Evolutionary conservation across 441 rosid species (phyloP).

Genomic region (Arabidopsis hybrid): DNA sequence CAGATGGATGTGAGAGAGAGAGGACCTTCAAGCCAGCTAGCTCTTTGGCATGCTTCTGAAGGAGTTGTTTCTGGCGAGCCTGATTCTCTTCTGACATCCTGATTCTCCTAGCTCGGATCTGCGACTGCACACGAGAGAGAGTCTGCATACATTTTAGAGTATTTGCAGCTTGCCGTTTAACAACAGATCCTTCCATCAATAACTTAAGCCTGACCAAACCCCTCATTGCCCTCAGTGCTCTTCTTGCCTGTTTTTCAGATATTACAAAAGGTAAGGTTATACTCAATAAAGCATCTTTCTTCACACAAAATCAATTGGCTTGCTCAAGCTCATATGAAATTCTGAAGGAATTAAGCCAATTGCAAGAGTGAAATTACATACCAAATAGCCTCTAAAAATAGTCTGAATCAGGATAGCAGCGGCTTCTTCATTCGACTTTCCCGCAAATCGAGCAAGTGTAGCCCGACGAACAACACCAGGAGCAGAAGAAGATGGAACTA

Average conservation of each 20-base stretch:
- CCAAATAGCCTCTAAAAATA: slow-evolving; percentile 84
- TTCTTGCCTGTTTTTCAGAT: slow-evolving; percentile 64
- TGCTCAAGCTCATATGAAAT: background rate
- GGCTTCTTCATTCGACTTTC: slow-evolving; percentile 75
- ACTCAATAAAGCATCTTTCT: background rate
- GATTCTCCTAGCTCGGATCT: slow-evolving; percentile 72
- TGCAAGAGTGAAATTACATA: slow-evolving; percentile 30
- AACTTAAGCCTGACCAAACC: slow-evolving; percentile 80
- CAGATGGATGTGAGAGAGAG: background rate
- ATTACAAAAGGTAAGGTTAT: slow-evolving; percentile 10
- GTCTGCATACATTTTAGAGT: slow-evolving; percentile 91
- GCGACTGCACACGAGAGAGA: slow-evolving; percentile 81
- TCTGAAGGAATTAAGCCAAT: background rate
- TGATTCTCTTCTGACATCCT: slow-evolving; percentile 93
- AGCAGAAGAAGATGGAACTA: slow-evolving; percentile 46
- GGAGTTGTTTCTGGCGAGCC: slow-evolving; percentile 80
- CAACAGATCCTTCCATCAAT: slow-evolving; percentile 83
- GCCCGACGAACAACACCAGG: slow-evolving; percentile 52
- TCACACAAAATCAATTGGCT: background rate
- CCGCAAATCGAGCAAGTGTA: slow-evolving; percentile 52
- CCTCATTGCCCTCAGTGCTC: slow-evolving; percentile 75
- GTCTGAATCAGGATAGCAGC: slow-evolving; percentile 91
- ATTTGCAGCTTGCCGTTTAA: slow-evolving; percentile 78
- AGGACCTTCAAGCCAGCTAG: slow-evolving; percentile 69
- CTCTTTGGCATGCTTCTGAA: slow-evolving; percentile 91